Evolutionary conservation across 2,329 filamentous ascomycete species (phyloP), one percentile per base, ranked within the genome.

Genomic region (Aspergillus glaucus): DNA sequence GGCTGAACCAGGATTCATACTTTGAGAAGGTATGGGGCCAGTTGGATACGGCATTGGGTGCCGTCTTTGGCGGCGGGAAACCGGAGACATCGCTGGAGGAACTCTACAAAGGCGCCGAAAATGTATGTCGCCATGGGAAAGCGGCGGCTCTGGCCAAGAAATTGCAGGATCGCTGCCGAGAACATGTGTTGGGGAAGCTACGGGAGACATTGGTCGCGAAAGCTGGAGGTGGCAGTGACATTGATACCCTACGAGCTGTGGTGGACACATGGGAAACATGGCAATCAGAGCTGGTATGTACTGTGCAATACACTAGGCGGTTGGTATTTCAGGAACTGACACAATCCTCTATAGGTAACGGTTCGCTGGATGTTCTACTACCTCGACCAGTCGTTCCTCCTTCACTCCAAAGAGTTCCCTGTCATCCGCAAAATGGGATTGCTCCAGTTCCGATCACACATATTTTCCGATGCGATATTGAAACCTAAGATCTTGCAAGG

Each of bases 311-410:
- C 14, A 6, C 9, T n/a, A 49, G 32, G 24, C n/a, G 22, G 10
- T 8, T 40, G n/a, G 17, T 6, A 40, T 12, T 14, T 19, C 24
- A 36, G n/a, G 37, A 24, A 45, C 45, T 43, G 36, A 42, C 40
- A 22, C 42, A 34, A 10, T 28, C 17, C 3, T 19, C 10, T 24
- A 8, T 57, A 90, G 84, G 80, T 84, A 55, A 84, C 85, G 12
- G 81, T 98, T 46, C 82, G 90, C 44, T 92, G 87, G 54, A 86
- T 94, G 36, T 97, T 96, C 70, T 95, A 90, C 72, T 98, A 91
- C 62, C 79, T 98, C 55, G 92, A 98, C 65, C 84, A 93, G 54
- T 88, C 90, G 2, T 96, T 90, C 63, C 77, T 98, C 6, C 75
- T 95, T 2, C 84, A 86, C 49, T 83, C 84, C 42, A 83, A 85